Conservation (phyloP, 331 rosid genomes). For the Cucumis variabilis region DNA sequence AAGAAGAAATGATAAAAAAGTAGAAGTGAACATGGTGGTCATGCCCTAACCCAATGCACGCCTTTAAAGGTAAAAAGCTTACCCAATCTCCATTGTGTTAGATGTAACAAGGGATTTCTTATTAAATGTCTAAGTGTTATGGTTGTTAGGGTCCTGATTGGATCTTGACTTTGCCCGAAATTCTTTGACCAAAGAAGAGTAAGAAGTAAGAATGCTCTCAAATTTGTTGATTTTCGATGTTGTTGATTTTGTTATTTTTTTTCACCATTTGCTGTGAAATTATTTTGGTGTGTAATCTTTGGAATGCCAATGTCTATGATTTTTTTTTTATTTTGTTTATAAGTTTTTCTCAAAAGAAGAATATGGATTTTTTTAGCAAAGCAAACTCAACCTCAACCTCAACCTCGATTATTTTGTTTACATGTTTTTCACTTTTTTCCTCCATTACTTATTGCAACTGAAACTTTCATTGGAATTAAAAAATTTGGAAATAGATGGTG, state of each 20-base stretch:
- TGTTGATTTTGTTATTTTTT: background rate
- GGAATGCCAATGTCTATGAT: constrained; percentile 45
- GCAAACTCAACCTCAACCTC: no score
- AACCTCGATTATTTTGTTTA: background rate
- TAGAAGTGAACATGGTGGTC: no score
- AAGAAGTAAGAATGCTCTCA: constrained; percentile 53
- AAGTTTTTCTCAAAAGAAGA: constrained; percentile 79
- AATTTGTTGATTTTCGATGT: background rate
- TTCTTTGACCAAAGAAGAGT: constrained; percentile 59
- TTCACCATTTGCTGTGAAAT: background rate
- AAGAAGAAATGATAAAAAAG: no score
- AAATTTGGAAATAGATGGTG: constrained; percentile 80
- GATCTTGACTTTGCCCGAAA: constrained; percentile 83
- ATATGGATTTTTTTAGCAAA: constrained; percentile 75
- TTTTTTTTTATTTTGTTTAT: constrained; percentile 20
- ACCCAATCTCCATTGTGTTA: constrained; percentile 50
- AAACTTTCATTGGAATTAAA: constrained; percentile 89
- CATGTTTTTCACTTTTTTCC: constrained; percentile 28
- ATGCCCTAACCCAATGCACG: no score
- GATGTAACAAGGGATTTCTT: constrained; percentile 80
- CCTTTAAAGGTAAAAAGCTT: no score
- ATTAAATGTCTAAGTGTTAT: constrained; percentile 85
- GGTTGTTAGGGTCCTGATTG: constrained; percentile 74
- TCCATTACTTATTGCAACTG: constrained; percentile 55
- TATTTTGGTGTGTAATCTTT: background rate